A percentile compares a stretch with the other conserved stretches of the same genome.
These are phyloP conservation scores for Biancaea sappan DNA, from an alignment of 306 rosid genomes.

Conservation along the genomic window DNA sequence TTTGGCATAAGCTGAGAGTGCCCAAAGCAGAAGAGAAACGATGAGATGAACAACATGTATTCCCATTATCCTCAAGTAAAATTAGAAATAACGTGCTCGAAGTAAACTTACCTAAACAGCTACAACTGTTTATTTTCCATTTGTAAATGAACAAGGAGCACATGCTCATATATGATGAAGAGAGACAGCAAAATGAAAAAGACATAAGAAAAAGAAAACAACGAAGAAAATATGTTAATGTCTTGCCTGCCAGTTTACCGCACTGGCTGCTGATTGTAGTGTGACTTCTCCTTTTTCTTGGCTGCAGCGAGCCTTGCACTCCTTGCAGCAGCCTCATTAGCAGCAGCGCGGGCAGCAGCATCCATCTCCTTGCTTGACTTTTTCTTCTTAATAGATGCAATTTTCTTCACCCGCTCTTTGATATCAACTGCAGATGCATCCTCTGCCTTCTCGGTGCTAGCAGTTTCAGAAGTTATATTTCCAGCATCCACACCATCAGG, in stretches of 20 bases:
- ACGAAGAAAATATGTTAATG: background rate
- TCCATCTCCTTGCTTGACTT: conserved; percentile 66
- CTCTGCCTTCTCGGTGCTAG: conserved; percentile 48
- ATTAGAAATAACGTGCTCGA: background rate
- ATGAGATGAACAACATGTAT: background rate
- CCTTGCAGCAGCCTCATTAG: conserved; percentile 64
- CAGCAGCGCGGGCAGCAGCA: conserved; percentile 65
- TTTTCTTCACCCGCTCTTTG: conserved; percentile 60
- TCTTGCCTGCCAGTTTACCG: conserved; percentile 47
- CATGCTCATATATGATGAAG: conserved; percentile 40
- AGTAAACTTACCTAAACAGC: background rate
- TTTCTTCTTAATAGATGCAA: conserved; percentile 61
- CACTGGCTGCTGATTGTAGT: conserved; percentile 63
- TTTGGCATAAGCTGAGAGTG: background rate
- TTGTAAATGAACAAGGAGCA: conserved; percentile 40
- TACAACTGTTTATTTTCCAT: conserved; percentile 42
- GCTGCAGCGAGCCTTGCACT: conserved; percentile 61
- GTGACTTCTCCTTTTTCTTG: conserved; percentile 68
- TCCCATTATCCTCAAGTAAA: background rate
- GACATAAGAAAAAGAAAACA: conserved; percentile 19
- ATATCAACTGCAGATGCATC: conserved; percentile 46
- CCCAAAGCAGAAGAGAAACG: background rate
- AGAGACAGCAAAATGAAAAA: background rate
- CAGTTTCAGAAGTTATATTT: conserved; percentile 33
- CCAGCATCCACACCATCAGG: conserved; percentile 34